phyloP scores from a whole-genome alignment of 2,329 filamentous ascomycete genomes.

The Venturiaceae sp. region DNA sequence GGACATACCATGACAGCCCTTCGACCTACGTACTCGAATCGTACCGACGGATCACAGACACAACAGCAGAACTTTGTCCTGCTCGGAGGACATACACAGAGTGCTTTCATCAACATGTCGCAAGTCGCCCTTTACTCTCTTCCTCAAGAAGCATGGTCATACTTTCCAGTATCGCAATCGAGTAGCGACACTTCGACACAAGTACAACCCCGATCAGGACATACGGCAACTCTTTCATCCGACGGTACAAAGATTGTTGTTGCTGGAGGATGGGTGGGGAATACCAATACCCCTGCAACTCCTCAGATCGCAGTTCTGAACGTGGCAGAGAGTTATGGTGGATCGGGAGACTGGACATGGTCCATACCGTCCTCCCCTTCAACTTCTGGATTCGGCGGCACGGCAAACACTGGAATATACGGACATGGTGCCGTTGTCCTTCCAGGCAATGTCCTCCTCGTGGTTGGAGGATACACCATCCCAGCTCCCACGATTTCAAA shows the following conservation, averaged over 20 bases:
- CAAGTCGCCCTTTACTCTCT: conserved; percentile 79
- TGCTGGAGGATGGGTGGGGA: conserved; percentile 87
- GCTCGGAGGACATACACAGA: conserved; percentile 73
- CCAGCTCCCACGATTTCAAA: conserved; percentile 24
- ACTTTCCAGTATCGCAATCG: conserved; percentile 39
- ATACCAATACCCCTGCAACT: conserved; percentile 62
- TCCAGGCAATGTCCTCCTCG: conserved; percentile 51
- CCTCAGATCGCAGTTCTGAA: conserved; percentile 74
- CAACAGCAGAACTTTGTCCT: conserved; percentile 73
- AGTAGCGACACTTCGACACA: conserved; percentile 27
- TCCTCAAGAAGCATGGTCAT: conserved; percentile 80
- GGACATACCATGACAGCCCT: conserved; percentile 77
- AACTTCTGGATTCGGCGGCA: conserved; percentile 8
- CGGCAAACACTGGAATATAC: conserved; percentile 41
- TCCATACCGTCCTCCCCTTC: conserved; percentile 37
- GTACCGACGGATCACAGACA: conserved; percentile 49
- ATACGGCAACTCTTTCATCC: conserved; percentile 70
- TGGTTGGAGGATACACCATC: conserved; percentile 49
- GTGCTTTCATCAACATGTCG: conserved; percentile 90
- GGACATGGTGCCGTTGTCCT: conserved; percentile 54
- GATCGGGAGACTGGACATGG: conserved; percentile 57
- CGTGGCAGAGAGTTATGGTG: conserved; percentile 63
- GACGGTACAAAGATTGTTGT: conserved; percentile 72
- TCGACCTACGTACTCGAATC: conserved; percentile 58
- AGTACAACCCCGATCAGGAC: conserved; percentile 78